phyloP scores from a whole-genome alignment of 768 basidiomycete genomes.

The Pisolithus sp. region DNA sequence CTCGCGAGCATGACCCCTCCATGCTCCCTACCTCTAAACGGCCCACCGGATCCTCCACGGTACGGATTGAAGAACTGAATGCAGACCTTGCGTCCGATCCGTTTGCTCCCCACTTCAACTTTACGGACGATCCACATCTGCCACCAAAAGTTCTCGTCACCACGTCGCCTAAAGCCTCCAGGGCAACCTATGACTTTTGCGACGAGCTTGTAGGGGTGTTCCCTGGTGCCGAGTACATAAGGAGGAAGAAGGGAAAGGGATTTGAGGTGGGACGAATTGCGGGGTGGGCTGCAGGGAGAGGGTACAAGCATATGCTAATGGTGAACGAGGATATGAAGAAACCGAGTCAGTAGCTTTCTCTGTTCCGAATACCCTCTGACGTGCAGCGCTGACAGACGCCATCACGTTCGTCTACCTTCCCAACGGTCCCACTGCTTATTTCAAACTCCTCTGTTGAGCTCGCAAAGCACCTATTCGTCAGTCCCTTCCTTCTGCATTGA shows the following conservation, averaged over 20 bases:
- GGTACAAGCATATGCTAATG: constrained; percentile 83
- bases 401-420: constrained; percentile 90
- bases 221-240: constrained; percentile 86
- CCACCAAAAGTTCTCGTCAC: constrained; percentile 90
- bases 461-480: constrained; percentile 78
- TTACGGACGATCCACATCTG: constrained; percentile 55
- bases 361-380: not conserved
- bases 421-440: constrained; percentile 89
- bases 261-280: constrained; percentile 90
- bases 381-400: constrained; percentile 53
- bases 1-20: constrained; percentile 70
- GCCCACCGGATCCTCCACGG: constrained; percentile 26
- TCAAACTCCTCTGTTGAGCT: constrained; percentile 89
- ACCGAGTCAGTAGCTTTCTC: constrained; percentile 59
- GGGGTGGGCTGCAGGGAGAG: constrained; percentile 85
- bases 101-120: constrained; percentile 71
- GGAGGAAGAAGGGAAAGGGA: constrained; percentile 81
- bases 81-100: constrained; percentile 69
- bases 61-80: constrained; percentile 51
- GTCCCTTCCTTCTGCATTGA: constrained; percentile 18
- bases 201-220: constrained; percentile 86
- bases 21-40: constrained; percentile 28
- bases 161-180: constrained; percentile 84
- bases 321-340: constrained; percentile 95
- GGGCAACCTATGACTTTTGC: constrained; percentile 85